A percentile compares a stretch with the other conserved stretches of the same genome.
Evolutionary conservation across 1,139 yeast genomes (phyloP).

Genomic region (Taphrina deformans): DNA sequence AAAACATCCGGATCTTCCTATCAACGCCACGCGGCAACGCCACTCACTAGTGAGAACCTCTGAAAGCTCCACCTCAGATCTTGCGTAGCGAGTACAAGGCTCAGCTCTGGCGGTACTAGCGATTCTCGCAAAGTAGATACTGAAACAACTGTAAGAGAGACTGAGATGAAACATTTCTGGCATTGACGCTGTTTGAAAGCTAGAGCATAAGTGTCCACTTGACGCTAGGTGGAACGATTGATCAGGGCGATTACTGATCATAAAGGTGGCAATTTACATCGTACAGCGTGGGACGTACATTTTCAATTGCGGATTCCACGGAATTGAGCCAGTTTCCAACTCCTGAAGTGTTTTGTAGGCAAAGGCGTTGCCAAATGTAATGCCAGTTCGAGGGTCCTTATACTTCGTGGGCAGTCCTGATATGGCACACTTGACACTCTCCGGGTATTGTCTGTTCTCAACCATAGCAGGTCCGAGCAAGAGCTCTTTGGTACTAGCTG

Average conservation of each 20-base stretch:
- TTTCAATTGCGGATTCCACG: slow-evolving; percentile 20
- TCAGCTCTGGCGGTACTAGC: background rate
- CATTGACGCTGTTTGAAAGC: no score
- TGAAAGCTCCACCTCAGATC: background rate
- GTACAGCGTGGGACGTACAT: slow-evolving; percentile 23
- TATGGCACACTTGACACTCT: slow-evolving; percentile 20
- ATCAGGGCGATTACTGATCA: no score
- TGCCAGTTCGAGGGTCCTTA: slow-evolving; percentile 33
- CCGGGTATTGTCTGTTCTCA: background rate
- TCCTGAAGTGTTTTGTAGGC: slow-evolving; percentile 15
- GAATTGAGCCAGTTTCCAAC: slow-evolving; percentile 6
- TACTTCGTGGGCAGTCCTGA: slow-evolving; percentile 32
- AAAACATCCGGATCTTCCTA: background rate
- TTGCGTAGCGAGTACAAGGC: no score
- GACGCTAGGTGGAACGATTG: no score
- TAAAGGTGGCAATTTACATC: background rate
- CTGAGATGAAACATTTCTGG: no score
- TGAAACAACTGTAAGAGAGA: background rate
- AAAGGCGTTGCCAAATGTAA: slow-evolving; percentile 5
- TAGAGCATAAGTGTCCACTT: no score
- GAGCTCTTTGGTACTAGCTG: background rate
- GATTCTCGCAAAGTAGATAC: background rate
- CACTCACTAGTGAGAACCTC: background rate
- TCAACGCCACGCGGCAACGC: slow-evolving; percentile 9
- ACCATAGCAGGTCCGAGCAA: background rate